A percentile compares a stretch with the other conserved stretches of the same genome.
Conservation (phyloP, 2,329 filamentous ascomycete genomes). For the Phialophora verrucosa region DNA sequence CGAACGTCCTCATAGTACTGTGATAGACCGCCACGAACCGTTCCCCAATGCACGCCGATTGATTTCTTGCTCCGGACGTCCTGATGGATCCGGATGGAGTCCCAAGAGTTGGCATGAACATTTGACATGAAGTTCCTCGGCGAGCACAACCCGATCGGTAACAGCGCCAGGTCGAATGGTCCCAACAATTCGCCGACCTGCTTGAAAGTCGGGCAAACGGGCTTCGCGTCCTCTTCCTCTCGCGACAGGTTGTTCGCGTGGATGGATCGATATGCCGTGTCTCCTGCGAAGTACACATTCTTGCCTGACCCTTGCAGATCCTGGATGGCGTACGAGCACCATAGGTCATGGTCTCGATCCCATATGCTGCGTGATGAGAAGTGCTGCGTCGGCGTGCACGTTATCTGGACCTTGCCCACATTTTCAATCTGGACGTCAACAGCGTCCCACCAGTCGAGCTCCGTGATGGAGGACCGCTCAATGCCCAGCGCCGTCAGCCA, state of each 20-base stretch:
- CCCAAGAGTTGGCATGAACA: conserved; percentile 56
- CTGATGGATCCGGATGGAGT: conserved; percentile 55
- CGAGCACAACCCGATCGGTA: conserved; percentile 57
- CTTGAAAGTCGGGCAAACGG: conserved; percentile 56
- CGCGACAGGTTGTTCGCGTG: conserved; percentile 35
- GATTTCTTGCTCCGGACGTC: conserved; percentile 55
- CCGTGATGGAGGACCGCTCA: conserved; percentile 48
- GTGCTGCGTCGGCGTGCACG: conserved; percentile 58
- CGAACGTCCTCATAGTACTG: conserved; percentile 57
- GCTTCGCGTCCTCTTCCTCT: conserved; percentile 43
- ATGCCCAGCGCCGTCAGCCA: conserved; percentile 43
- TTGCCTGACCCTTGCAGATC: conserved; percentile 32
- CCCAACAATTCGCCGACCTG: conserved; percentile 55
- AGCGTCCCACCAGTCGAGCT: conserved; percentile 59
- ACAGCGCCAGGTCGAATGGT: conserved; percentile 56
- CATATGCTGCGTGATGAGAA: conserved; percentile 51
- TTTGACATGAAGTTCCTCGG: conserved; percentile 53
- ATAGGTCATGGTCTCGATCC: conserved; percentile 51
- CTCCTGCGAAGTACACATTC: conserved; percentile 52
- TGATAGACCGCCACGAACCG: conserved; percentile 46
- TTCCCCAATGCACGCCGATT: conserved; percentile 60
- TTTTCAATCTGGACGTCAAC: conserved; percentile 45
- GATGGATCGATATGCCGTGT: conserved; percentile 55
- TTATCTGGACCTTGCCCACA: conserved; percentile 48
- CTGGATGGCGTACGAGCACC: conserved; percentile 56